phyloP scores from a whole-genome alignment of 495 filamentous ascomycete genomes.

The Lichenothelia convexa region DNA sequence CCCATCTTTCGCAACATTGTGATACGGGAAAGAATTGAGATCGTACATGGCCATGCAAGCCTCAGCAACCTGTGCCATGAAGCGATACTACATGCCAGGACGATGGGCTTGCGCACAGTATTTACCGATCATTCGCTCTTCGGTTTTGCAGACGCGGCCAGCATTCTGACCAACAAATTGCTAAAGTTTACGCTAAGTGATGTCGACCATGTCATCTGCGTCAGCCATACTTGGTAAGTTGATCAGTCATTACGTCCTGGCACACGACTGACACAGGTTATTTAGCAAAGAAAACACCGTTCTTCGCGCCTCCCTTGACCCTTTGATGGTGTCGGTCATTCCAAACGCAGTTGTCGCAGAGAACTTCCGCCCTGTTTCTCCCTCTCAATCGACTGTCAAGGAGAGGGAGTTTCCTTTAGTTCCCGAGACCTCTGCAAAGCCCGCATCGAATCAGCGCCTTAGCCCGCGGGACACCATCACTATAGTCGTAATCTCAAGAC shows the following conservation, averaged over 20 bases:
- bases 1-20: slow-evolving; percentile 92
- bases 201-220: slow-evolving; percentile 94
- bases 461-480: slow-evolving; percentile 77
- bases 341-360: slow-evolving; percentile 95
- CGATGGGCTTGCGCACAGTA: slow-evolving; percentile 88
- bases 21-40: slow-evolving; percentile 82
- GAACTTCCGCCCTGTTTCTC: slow-evolving; percentile 61
- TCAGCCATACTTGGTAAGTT: slow-evolving; percentile 88
- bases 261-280: background rate
- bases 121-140: slow-evolving; percentile 98
- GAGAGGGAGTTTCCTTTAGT: slow-evolving; percentile 4
- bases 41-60: slow-evolving; percentile 90
- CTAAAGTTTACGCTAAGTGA: slow-evolving; percentile 92
- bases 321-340: slow-evolving; percentile 91
- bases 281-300: slow-evolving; percentile 93
- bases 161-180: slow-evolving; percentile 90
- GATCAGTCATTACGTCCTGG: no score
- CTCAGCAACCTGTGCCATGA: slow-evolving; percentile 86
- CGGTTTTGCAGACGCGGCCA: slow-evolving; percentile 90
- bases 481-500: slow-evolving; percentile 88
- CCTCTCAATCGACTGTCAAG: slow-evolving; percentile 13
- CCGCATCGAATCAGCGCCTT: slow-evolving; percentile 33
- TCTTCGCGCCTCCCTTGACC: slow-evolving; percentile 81
- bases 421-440: slow-evolving; percentile 12
- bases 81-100: slow-evolving; percentile 84